These are phyloP conservation scores for Lactarius hengduanensis DNA, from an alignment of 768 basidiomycete genomes.

Conservation along the genomic window DNA sequence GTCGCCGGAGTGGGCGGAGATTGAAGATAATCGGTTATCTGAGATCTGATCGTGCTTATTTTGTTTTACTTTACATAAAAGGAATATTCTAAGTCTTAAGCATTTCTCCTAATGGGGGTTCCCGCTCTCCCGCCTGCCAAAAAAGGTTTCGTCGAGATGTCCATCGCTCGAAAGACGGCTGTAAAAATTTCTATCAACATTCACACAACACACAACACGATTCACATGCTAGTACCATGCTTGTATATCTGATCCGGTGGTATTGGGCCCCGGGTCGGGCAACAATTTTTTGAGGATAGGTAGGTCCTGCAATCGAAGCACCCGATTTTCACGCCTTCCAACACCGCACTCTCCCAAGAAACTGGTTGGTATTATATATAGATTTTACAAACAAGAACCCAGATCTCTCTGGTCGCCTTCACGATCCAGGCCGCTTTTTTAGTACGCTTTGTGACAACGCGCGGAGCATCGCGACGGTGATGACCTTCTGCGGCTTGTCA, in stretches of 20 bases:
- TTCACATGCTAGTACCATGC: background rate
- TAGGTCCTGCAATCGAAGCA: too few species aligned
- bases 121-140: background rate
- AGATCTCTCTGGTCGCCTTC: background rate
- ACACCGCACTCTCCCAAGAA: background rate
- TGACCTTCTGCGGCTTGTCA: constrained; percentile 11
- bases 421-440: constrained; percentile 8
- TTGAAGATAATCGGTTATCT: background rate
- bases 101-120: too few species aligned
- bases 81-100: background rate
- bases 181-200: background rate
- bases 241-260: background rate
- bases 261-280: background rate
- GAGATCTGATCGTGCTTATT: background rate
- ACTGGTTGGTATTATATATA: background rate
- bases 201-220: too few species aligned
- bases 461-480: constrained; percentile 30
- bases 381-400: background rate
- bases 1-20: background rate
- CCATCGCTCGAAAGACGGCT: background rate
- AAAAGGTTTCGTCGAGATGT: background rate
- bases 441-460: constrained; percentile 24
- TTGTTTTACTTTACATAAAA: background rate
- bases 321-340: too few species aligned
- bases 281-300: background rate